Conservation (phyloP, 148 eudicot species). For the Amaranthus cruentus region DNA sequence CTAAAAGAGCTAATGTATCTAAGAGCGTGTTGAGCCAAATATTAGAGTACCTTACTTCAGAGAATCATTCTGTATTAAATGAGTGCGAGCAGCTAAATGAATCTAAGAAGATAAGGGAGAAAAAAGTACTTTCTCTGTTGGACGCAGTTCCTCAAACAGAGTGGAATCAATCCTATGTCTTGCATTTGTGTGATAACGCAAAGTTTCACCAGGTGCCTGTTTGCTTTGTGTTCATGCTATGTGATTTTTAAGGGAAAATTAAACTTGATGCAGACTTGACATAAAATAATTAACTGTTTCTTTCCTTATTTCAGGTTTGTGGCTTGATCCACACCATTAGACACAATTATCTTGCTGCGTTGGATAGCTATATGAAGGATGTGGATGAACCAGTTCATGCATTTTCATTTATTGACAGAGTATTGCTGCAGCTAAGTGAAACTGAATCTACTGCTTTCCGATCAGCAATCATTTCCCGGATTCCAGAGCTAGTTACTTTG, state of each 20-base stretch:
- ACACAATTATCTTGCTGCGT: constrained; percentile 60
- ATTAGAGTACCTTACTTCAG: constrained; percentile 74
- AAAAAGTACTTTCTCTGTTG: constrained; percentile 69
- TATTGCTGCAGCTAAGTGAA: constrained; percentile 38
- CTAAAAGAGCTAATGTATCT: constrained; percentile 52
- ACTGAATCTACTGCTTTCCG: constrained; percentile 46
- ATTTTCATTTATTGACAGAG: constrained; percentile 61
- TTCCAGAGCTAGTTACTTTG: constrained; percentile 56
- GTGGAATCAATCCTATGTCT: constrained; percentile 70
- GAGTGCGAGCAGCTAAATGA: constrained; percentile 28
- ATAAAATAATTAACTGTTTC: neutral
- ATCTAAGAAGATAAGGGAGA: constrained; percentile 57
- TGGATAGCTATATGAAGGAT: constrained; percentile 87
- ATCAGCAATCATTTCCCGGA: constrained; percentile 62
- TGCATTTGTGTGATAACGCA: constrained; percentile 66
- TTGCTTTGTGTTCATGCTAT: constrained; percentile 2
- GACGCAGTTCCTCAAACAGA: constrained; percentile 65
- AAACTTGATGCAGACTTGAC: neutral
- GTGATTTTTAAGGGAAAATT: neutral
- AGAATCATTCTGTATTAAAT: constrained; percentile 34
- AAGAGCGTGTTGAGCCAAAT: constrained; percentile 56
- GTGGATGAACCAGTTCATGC: constrained; percentile 73
- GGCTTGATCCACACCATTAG: constrained; percentile 70
- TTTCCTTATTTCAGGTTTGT: constrained; percentile 54
- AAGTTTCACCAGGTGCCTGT: constrained; percentile 77